Evolutionary conservation across 148 eudicot genomes (phyloP).

Genomic region (Linanthus parryae): DNA sequence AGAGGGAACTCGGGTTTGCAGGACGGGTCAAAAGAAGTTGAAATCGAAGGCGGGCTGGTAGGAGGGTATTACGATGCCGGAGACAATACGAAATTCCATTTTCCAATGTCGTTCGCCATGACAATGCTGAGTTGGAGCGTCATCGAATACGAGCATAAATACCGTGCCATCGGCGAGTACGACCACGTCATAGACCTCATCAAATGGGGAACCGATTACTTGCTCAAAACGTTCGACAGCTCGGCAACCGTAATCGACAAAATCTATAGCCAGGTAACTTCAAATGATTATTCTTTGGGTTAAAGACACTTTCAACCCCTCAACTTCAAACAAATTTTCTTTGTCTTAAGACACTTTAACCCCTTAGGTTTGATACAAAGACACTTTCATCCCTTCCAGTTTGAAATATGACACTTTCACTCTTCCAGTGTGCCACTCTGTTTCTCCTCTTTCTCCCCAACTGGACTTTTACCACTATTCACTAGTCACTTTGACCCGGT

Average conservation of each 20-base stretch:
- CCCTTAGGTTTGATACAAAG: no score
- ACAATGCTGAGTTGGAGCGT: constrained; percentile 70
- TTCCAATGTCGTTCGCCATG: constrained; percentile 74
- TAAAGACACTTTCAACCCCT: no score
- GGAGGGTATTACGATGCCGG: constrained; percentile 89
- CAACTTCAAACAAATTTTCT: no score
- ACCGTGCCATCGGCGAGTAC: constrained; percentile 35
- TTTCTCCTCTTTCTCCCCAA: no score
- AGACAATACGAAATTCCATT: constrained; percentile 67
- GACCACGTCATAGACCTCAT: constrained; percentile 48
- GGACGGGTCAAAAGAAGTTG: constrained; percentile 36
- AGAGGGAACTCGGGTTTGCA: constrained; percentile 44
- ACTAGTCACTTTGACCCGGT: no score
- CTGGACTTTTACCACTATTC: no score
- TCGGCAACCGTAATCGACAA: constrained; percentile 32
- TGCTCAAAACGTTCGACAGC: constrained; percentile 50
- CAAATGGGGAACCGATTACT: constrained; percentile 62
- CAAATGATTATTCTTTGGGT: no score
- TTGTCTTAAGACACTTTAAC: no score
- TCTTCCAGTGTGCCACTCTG: no score
- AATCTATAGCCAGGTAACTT: constrained; percentile 43
- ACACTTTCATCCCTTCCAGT: no score
- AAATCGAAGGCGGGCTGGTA: constrained; percentile 41
- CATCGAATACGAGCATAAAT: constrained; percentile 53
- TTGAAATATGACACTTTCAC: no score